Base-by-base conservation (phyloP, 805 yeast species). In the Alloascoidea hylecoeti region DNA sequence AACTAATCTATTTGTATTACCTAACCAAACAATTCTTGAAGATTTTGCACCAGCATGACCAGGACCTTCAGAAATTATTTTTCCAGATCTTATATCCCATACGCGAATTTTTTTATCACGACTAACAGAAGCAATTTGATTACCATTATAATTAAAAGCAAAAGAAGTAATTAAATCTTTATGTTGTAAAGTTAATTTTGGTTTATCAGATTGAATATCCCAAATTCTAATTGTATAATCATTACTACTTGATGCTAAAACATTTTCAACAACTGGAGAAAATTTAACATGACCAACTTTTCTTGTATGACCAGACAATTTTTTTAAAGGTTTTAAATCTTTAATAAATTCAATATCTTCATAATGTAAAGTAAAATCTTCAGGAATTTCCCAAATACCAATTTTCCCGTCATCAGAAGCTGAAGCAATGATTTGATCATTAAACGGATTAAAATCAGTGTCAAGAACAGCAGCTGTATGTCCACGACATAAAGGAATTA, bases 21-120 rank as follows among this genome's bases (percentile, higher is more conserved):
- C 96, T 43, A 89, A 61, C 97, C 98, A 92, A 13, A 72, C 74
- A 32, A 84, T 80, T 56, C 97, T 75, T 16, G 88, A 71, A 23
- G 83, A 77, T 57, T 92, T 92, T 27, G 96, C 96, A 43, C 97
- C 97, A 2, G 80, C 63, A 54, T 92, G 98, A 14, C 95, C 94
- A 2, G 78, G 64, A 30, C 95, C 96, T 56, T 86, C 95, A 34
- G 80, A 71, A 33, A 88, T 57, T 23, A 88, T 54, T 48, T 78
- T 66, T 41, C 85, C 88, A 2, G 75, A 51, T 52, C 89, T 74
- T 39, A 83, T 70, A 56, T 92, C 94, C 96, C 97, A 92, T 38
- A 92, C 77, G 47, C 97, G 72, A 45, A 92, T 64, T 47, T 72
- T 76, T 60, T 86, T 85, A 60, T 92, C 98, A 58, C 96, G 79